A percentile compares a stretch with the other conserved stretches of the same genome.
Conservation (phyloP, 306 rosid genomes). For the Malus sieversii region DNA sequence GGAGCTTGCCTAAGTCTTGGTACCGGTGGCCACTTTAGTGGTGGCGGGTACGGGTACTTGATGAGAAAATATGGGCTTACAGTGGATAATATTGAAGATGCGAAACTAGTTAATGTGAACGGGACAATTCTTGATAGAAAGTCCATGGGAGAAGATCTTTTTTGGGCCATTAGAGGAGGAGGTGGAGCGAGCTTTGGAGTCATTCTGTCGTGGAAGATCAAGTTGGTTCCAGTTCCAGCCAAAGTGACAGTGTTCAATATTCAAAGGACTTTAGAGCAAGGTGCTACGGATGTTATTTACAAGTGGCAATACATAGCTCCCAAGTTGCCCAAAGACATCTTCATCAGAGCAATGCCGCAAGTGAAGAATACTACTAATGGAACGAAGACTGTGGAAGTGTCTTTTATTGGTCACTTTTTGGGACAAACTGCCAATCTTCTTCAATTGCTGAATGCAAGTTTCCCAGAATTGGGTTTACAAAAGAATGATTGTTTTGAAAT, state of each 20-base stretch:
- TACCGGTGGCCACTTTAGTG: constrained; percentile 26
- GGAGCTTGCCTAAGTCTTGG: background rate
- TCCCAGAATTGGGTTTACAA: background rate
- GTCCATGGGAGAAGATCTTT: constrained; percentile 60
- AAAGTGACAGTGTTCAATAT: constrained; percentile 49
- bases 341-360: background rate
- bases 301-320: background rate
- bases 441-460: background rate
- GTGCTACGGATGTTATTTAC: constrained; percentile 23
- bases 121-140: constrained; percentile 50
- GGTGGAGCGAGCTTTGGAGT: constrained; percentile 65
- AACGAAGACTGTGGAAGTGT: background rate
- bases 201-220: constrained; percentile 57
- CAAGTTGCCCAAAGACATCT: background rate
- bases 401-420: background rate
- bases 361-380: background rate
- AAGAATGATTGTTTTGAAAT: background rate
- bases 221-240: constrained; percentile 46
- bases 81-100: constrained; percentile 53
- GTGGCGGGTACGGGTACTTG: constrained; percentile 69
- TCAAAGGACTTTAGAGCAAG: constrained; percentile 37
- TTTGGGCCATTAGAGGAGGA: constrained; percentile 80
- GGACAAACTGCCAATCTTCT: background rate
- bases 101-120: constrained; percentile 35
- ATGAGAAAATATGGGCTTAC: constrained; percentile 65